Evolutionary conservation across 1,284 basidiomycete genomes (phyloP).

Genomic region (Termitomyces sp.): DNA sequence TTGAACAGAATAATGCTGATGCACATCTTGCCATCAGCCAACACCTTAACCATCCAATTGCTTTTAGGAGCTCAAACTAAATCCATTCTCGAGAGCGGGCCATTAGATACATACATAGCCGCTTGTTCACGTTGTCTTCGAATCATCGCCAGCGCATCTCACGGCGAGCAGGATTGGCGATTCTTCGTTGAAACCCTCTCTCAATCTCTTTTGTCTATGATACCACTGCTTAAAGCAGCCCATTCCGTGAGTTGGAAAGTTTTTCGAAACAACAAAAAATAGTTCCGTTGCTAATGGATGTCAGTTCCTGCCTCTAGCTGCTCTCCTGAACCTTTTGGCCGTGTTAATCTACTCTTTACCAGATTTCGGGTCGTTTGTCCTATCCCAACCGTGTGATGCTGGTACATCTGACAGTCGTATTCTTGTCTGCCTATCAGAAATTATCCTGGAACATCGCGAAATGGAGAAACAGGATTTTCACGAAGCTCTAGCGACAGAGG

Average conservation of each 20-base stretch:
- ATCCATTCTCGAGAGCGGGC: slow-evolving; percentile 21
- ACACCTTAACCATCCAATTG: slow-evolving; percentile 49
- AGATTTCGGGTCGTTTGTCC: slow-evolving; percentile 36
- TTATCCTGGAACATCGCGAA: slow-evolving; percentile 38
- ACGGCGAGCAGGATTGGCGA: slow-evolving; percentile 30
- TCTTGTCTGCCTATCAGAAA: slow-evolving; percentile 36
- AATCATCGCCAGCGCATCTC: slow-evolving; percentile 39
- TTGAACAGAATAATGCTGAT: slow-evolving; percentile 54
- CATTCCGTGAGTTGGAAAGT: slow-evolving; percentile 35
- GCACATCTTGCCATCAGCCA: slow-evolving; percentile 39
- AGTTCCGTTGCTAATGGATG: slow-evolving; percentile 11
- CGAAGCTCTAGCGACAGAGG: slow-evolving; percentile 35
- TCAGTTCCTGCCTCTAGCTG: slow-evolving; percentile 42
- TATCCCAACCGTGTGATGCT: slow-evolving; percentile 29
- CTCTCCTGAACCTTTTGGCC: slow-evolving; percentile 50
- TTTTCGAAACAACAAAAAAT: not conserved
- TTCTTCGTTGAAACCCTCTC: slow-evolving; percentile 30
- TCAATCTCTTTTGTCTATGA: slow-evolving; percentile 34
- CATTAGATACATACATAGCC: slow-evolving; percentile 33
- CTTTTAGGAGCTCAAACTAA: slow-evolving; percentile 41
- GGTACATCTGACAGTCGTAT: slow-evolving; percentile 28
- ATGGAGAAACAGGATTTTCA: slow-evolving; percentile 24
- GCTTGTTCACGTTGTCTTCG: slow-evolving; percentile 44
- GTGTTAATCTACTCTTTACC: slow-evolving; percentile 47
- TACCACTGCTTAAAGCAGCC: slow-evolving; percentile 29